phyloP scores from a whole-genome alignment of 495 filamentous ascomycete genomes.

The Podospora australis region DNA sequence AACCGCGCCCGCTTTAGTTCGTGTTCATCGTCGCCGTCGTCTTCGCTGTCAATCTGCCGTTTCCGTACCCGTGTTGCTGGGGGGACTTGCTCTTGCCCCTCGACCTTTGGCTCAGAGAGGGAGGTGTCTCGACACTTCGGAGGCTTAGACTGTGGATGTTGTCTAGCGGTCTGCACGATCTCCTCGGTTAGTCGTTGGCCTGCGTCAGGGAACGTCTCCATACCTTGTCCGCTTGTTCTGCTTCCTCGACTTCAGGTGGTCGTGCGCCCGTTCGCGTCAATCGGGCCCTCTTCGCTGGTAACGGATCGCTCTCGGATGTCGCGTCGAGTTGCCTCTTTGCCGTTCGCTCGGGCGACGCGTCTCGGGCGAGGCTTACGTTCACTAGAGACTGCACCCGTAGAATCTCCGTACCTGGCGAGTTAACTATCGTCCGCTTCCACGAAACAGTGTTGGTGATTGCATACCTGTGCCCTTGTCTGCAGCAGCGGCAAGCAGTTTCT shows the following conservation, averaged over 20 bases:
- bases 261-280: conserved; percentile 15
- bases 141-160: conserved; percentile 14
- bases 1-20: neutral
- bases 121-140: conserved; percentile 18
- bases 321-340: conserved; percentile 14
- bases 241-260: conserved; percentile 14
- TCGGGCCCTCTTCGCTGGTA: conserved; percentile 16
- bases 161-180: conserved; percentile 13
- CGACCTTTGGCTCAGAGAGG: neutral
- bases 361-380: conserved; percentile 9
- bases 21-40: neutral
- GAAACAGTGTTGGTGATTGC: conserved; percentile 6
- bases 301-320: conserved; percentile 11
- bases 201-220: conserved; percentile 8
- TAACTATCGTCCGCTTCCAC: conserved; percentile 5
- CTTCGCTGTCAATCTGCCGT: neutral
- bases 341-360: conserved; percentile 13
- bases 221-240: conserved; percentile 16
- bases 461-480: conserved; percentile 10
- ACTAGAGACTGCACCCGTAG: conserved; percentile 7
- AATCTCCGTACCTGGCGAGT: conserved; percentile 14
- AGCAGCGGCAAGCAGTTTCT: conserved; percentile 4
- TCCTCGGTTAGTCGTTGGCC: conserved; percentile 2
- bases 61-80: neutral
- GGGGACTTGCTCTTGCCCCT: neutral